phyloP scores from a whole-genome alignment of 192 early-diverging fungal species.

The Coemansia sp. region DNA sequence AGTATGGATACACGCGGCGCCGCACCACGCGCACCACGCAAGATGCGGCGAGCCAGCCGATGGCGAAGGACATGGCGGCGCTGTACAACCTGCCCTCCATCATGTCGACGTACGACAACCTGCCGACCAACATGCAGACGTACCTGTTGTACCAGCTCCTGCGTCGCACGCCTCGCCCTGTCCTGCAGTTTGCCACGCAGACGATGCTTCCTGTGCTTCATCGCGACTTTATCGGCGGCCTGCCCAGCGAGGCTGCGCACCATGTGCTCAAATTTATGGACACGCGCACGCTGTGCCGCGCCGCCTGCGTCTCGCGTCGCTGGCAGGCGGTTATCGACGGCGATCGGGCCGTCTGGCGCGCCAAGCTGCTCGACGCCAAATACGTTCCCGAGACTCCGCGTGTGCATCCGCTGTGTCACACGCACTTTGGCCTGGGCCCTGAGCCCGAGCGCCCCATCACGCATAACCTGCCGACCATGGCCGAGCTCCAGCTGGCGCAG shows the following conservation, averaged over 20 bases:
- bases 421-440: slow-evolving; percentile 38
- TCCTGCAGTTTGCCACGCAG: slow-evolving; percentile 88
- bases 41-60: slow-evolving; percentile 4
- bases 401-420: slow-evolving; percentile 36
- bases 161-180: slow-evolving; percentile 70
- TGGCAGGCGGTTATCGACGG: slow-evolving; percentile 81
- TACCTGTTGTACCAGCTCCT: slow-evolving; percentile 89
- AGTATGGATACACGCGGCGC: background rate
- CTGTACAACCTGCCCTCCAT: slow-evolving; percentile 52
- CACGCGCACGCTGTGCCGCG: slow-evolving; percentile 68
- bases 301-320: slow-evolving; percentile 71
- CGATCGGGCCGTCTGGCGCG: slow-evolving; percentile 50
- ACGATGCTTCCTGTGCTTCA: slow-evolving; percentile 87
- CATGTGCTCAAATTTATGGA: slow-evolving; percentile 86
- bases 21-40: slow-evolving; percentile 9
- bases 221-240: slow-evolving; percentile 78
- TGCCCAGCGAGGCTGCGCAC: slow-evolving; percentile 67
- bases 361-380: slow-evolving; percentile 30
- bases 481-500: slow-evolving; percentile 26
- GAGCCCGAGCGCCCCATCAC: slow-evolving; percentile 18
- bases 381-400: slow-evolving; percentile 24
- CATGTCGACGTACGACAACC: slow-evolving; percentile 73
- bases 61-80: slow-evolving; percentile 26
- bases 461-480: slow-evolving; percentile 4
- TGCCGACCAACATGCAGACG: slow-evolving; percentile 72